A percentile compares a stretch with the other conserved stretches of the same genome.
These are phyloP conservation scores for Globisporangium lucens DNA, from an alignment of 352 stramenopile genomes.

Conservation along the genomic window DNA sequence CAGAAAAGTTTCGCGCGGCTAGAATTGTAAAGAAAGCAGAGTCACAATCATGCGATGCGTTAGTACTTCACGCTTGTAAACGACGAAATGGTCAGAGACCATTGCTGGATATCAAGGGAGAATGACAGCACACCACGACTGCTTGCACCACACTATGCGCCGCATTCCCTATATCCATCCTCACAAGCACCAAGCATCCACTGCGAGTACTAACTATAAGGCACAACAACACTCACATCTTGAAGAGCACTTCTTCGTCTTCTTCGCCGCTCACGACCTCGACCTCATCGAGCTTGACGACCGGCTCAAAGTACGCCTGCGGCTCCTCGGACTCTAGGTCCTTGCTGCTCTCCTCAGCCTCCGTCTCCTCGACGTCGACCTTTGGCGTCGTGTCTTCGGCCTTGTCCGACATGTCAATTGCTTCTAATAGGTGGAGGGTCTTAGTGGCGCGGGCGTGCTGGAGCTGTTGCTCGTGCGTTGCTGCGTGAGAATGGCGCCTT, in stretches of 20 bases:
- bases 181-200: background rate
- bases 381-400: constrained; percentile 73
- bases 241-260: constrained; percentile 95
- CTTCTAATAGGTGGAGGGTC: background rate
- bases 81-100: background rate
- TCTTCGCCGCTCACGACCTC: constrained; percentile 98
- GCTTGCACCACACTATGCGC: background rate
- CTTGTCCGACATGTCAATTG: constrained; percentile 52
- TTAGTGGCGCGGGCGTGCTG: background rate
- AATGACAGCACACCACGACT: background rate
- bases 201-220: background rate
- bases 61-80: background rate
- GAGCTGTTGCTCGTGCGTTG: background rate
- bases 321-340: constrained; percentile 79
- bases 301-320: constrained; percentile 87
- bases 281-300: constrained; percentile 90
- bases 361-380: constrained; percentile 45
- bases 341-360: constrained; percentile 44
- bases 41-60: background rate
- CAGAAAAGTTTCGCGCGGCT: constrained; percentile 96
- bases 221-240: constrained; percentile 54
- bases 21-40: constrained; percentile 18
- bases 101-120: background rate
- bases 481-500: constrained; percentile 9
- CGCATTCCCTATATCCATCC: background rate